Conservation (phyloP, 1,139 yeast genomes). For the Zygosaccharomyces pseudobailii region DNA sequence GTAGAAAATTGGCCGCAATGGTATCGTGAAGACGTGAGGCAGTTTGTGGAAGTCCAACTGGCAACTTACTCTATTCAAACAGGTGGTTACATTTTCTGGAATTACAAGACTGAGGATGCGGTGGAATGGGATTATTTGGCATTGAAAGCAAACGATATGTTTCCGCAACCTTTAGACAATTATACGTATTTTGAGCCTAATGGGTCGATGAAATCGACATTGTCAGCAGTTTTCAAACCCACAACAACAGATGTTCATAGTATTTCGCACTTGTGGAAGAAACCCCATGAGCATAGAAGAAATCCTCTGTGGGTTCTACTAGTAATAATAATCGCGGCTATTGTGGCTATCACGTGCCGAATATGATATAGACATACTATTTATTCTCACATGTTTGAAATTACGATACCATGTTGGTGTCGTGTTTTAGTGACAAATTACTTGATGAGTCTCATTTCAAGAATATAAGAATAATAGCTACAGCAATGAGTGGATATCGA, state of each 20-base stretch:
- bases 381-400: neutral
- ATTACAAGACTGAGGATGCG: constrained; percentile 58
- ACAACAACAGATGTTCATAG: no score
- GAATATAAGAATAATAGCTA: neutral
- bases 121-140: constrained; percentile 61
- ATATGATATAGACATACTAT: neutral
- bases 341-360: neutral
- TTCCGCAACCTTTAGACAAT: constrained; percentile 57
- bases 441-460: neutral
- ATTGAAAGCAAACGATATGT: constrained; percentile 45
- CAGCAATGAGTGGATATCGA: constrained; percentile 14
- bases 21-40: constrained; percentile 39
- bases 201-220: constrained; percentile 23
- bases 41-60: constrained; percentile 48
- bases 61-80: constrained; percentile 41
- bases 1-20: constrained; percentile 34
- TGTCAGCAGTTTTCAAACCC: constrained; percentile 13
- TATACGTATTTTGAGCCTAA: constrained; percentile 30
- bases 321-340: neutral
- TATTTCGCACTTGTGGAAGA: neutral
- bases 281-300: neutral
- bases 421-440: neutral
- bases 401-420: neutral
- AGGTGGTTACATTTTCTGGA: constrained; percentile 67
- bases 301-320: neutral